These are phyloP conservation scores for Iberis pinnata DNA, from an alignment of 345 rosid genomes.

Conservation along the genomic window DNA sequence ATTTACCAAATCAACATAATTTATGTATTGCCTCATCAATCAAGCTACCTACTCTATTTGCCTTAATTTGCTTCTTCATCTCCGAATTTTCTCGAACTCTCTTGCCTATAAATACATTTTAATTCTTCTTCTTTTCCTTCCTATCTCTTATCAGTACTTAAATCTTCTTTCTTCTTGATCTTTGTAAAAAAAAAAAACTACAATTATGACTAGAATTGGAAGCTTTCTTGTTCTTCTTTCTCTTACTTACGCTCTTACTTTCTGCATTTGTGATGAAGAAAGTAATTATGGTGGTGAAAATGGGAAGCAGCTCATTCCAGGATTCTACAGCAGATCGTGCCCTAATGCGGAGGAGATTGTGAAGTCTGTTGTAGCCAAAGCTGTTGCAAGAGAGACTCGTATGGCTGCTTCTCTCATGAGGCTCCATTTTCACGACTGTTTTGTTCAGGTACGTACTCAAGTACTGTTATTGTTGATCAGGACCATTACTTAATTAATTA, in stretches of 20 bases:
- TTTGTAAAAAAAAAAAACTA: slow-evolving; percentile 31
- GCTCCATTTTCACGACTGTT: slow-evolving; percentile 82
- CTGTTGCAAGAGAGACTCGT: slow-evolving; percentile 51
- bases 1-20: too few species aligned
- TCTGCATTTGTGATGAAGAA: slow-evolving; percentile 36
- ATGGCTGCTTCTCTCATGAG: slow-evolving; percentile 79
- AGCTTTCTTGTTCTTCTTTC: slow-evolving; percentile 32
- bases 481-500: too few species aligned
- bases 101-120: slow-evolving; percentile 18
- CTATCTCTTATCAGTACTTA: slow-evolving; percentile 14
- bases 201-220: slow-evolving; percentile 32
- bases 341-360: slow-evolving; percentile 56
- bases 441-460: slow-evolving; percentile 46
- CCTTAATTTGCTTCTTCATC: slow-evolving; percentile 16
- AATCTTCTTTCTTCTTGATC: slow-evolving; percentile 7
- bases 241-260: slow-evolving; percentile 41
- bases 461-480: too few species aligned
- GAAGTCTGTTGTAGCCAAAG: slow-evolving; percentile 46
- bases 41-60: slow-evolving; percentile 20
- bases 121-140: slow-evolving; percentile 14
- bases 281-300: slow-evolving; percentile 3
- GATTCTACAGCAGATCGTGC: slow-evolving; percentile 62
- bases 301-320: slow-evolving; percentile 39
- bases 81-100: slow-evolving; percentile 1
- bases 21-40: neutral